Conservation (phyloP, 768 basidiomycete genomes). For the Boletus pseudo-olivaceus region DNA sequence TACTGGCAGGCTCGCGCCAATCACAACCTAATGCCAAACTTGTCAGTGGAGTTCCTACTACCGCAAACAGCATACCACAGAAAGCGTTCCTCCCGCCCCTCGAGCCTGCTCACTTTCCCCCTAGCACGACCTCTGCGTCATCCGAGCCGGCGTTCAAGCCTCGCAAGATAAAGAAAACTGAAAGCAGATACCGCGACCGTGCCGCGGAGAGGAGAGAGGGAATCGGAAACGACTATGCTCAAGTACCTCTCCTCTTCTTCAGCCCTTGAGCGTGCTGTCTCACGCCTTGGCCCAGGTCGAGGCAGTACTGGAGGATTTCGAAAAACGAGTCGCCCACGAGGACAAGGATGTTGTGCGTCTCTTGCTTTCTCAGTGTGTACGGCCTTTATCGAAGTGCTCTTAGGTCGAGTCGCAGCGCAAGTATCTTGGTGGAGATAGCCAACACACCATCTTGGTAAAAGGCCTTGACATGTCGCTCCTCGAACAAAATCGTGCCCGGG, state of each 20-base stretch:
- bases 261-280: not conserved
- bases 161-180: slow-evolving; percentile 67
- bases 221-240: slow-evolving; percentile 66
- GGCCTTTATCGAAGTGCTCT: not conserved
- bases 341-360: slow-evolving; percentile 56
- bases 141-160: slow-evolving; percentile 75
- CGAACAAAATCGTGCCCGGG: slow-evolving; percentile 76
- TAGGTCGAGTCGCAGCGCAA: slow-evolving; percentile 72
- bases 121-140: slow-evolving; percentile 47
- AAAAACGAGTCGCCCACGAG: slow-evolving; percentile 55
- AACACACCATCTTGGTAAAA: slow-evolving; percentile 85
- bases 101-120: not conserved
- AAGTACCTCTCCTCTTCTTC: slow-evolving; percentile 39
- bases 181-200: slow-evolving; percentile 65
- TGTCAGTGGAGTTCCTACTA: not conserved
- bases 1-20: slow-evolving; percentile 39
- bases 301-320: slow-evolving; percentile 78
- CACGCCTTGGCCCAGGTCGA: slow-evolving; percentile 51
- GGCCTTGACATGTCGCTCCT: slow-evolving; percentile 86
- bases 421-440: slow-evolving; percentile 81
- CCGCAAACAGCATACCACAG: slow-evolving; percentile 1
- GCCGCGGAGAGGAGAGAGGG: slow-evolving; percentile 71
- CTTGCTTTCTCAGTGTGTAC: not conserved
- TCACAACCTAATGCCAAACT: slow-evolving; percentile 13
- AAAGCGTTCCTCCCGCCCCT: slow-evolving; percentile 9